Evolutionary conservation across 805 yeast species (phyloP), one percentile per base, ranked within the genome.

Genomic region (Nadsonia fulvescens): DNA sequence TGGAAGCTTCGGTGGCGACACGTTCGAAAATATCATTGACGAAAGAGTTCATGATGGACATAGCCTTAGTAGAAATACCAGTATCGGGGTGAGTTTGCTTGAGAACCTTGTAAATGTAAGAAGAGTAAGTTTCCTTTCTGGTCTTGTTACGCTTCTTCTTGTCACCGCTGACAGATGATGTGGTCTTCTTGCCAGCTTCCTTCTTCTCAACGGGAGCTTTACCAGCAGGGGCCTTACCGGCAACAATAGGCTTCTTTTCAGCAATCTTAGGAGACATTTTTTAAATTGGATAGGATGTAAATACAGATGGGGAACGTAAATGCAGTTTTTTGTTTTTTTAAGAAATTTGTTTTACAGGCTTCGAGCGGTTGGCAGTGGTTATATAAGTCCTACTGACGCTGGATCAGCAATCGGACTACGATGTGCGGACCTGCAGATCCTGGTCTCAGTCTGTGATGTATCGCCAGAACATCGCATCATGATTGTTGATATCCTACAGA

Each of bases 1-100:
- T 86, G 43, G 95, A 83, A 47, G 95, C 94, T 66, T 83, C 95
- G 47, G 86, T 61, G 46, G 95, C 95, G 48, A 86, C 77, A 69
- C 96, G 83, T 68, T 83, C 95, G 54, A 83, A 86, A 54, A 83
- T 81, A 62, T 86, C 95, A 64, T 82, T 83, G 46, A 86, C 95
- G 47, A 86, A 86, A 22, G 95, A 86, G 77, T 86, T 86, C 86
- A 86, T 74, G 58, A 86, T 86, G 41, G 93, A 81, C 93, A 86
- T 86, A 39, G 96, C 93, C 57, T 81, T 78, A 63, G 82, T 93
- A 46, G 96, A 83, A 56, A 86, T 86, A 79, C 95, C 96, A 38
- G 96, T 86, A 59, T 86, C 95, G 59, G 95, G 96, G 63, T 86
- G 96, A 37, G 95, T 83, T 70, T 86, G 95, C 64, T 83, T 83